phyloP scores from a whole-genome alignment of 805 yeast species.

The Pichia thaimueangensis region DNA sequence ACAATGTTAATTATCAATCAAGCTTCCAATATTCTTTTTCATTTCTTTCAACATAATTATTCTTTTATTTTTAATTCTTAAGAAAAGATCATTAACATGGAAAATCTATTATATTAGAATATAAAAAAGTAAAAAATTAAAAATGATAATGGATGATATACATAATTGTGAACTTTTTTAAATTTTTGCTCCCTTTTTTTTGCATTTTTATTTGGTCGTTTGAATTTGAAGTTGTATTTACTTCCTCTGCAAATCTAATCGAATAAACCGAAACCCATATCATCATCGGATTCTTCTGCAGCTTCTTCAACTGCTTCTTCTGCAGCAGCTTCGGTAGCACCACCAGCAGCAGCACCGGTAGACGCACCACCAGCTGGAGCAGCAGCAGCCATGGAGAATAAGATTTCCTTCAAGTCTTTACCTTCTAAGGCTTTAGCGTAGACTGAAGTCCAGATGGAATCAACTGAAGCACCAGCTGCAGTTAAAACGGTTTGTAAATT shows the following conservation, averaged over 20 bases:
- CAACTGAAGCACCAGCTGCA: slow-evolving; percentile 82
- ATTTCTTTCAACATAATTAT: neutral
- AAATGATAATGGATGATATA: neutral
- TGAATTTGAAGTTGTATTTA: too few species aligned
- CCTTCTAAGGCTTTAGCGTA: slow-evolving; percentile 85
- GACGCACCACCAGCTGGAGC: slow-evolving; percentile 69
- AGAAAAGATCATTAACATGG: slow-evolving; percentile 9
- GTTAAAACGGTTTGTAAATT: slow-evolving; percentile 69
- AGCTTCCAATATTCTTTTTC: neutral
- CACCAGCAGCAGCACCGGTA: slow-evolving; percentile 55
- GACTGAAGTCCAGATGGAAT: slow-evolving; percentile 79
- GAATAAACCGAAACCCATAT: slow-evolving; percentile 94
- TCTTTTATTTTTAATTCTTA: slow-evolving; percentile 5
- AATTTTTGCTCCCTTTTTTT: too few species aligned
- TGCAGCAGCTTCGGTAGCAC: slow-evolving; percentile 59
- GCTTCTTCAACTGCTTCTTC: slow-evolving; percentile 51
- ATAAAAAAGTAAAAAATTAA: slow-evolving; percentile 5
- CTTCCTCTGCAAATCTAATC: slow-evolving; percentile 59
- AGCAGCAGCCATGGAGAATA: slow-evolving; percentile 57
- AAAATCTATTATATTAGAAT: slow-evolving; percentile 9
- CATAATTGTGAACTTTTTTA: too few species aligned
- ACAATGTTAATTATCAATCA: too few species aligned
- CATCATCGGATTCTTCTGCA: slow-evolving; percentile 60
- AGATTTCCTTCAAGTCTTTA: slow-evolving; percentile 74
- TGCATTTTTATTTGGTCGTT: too few species aligned